These are phyloP conservation scores for Apophysomyces variabilis DNA, from an alignment of 371 early-diverging fungal genomes.

Conservation along the genomic window DNA sequence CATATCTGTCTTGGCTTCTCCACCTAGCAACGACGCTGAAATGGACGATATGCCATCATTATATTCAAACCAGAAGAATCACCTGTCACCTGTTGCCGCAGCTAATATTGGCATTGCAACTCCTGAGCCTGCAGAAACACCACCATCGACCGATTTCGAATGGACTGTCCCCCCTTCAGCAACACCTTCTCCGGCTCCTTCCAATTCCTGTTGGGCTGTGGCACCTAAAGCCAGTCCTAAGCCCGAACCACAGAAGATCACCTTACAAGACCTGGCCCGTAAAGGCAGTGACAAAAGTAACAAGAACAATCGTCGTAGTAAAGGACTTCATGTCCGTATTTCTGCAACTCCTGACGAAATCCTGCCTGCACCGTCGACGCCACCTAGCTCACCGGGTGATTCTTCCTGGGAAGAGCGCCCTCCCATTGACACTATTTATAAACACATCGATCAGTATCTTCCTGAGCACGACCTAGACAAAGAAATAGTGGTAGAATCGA, in stretches of 20 bases:
- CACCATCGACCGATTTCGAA: conserved; percentile 3
- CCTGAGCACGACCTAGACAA: conserved; percentile 78
- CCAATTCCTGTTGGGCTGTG: conserved; percentile 29
- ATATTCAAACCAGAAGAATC: not conserved
- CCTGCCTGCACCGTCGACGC: not conserved
- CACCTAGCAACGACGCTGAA: conserved; percentile 1
- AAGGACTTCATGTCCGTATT: conserved; percentile 2
- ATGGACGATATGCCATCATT: not conserved
- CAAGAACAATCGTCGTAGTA: not conserved
- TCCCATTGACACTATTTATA: conserved; percentile 68
- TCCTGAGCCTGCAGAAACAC: not conserved
- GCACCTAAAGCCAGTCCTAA: conserved; percentile 15
- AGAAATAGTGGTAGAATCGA: conserved; percentile 65
- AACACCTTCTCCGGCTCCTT: conserved; percentile 13
- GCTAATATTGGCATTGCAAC: not conserved
- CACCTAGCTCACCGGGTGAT: not conserved
- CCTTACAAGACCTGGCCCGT: not conserved
- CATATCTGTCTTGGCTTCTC: conserved; percentile 9
- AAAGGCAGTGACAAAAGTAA: not conserved
- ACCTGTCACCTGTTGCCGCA: not conserved
- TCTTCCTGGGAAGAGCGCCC: conserved; percentile 69
- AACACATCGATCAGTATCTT: conserved; percentile 73
- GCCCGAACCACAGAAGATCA: not conserved
- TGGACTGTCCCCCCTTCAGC: conserved; percentile 12
- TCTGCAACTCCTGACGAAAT: not conserved